Evolutionary conservation across 495 filamentous ascomycete genomes (phyloP).

Genomic region (Staphylotrichum tortipilum): DNA sequence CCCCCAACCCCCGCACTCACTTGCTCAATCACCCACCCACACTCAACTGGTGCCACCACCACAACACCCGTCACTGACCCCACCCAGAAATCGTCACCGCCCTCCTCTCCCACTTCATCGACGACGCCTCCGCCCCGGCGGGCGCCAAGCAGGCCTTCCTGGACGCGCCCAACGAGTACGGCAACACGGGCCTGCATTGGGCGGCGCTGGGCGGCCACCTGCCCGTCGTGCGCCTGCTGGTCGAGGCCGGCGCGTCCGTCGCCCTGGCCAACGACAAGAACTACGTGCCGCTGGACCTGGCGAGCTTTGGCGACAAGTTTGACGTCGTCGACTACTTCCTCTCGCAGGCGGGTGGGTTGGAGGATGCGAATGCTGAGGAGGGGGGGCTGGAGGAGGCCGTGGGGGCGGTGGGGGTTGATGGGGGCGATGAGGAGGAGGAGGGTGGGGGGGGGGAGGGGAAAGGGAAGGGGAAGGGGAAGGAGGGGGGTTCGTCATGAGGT

Average conservation of each 20-base stretch:
- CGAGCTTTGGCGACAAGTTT: conserved; percentile 60
- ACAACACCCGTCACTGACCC: not conserved
- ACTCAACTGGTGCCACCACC: too few species aligned
- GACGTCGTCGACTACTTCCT: conserved; percentile 62
- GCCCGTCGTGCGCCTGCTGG: conserved; percentile 64
- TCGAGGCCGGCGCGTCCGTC: conserved; percentile 55
- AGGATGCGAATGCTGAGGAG: conserved; percentile 37
- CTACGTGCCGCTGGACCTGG: conserved; percentile 78
- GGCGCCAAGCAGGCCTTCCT: conserved; percentile 41
- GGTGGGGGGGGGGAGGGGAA: conserved; percentile 1
- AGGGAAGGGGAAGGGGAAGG: conserved; percentile 1
- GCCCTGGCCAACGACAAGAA: conserved; percentile 69
- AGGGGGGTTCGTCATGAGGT: not conserved
- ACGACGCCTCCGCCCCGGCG: conserved; percentile 18
- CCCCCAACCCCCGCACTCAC: not conserved
- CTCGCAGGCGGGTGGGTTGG: conserved; percentile 45
- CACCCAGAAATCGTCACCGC: conserved; percentile 32
- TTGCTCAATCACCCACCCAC: not conserved
- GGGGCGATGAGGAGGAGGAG: not conserved
- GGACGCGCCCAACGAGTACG: conserved; percentile 63
- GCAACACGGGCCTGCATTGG: conserved; percentile 90
- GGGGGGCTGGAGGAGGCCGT: conserved; percentile 17
- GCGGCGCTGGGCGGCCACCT: conserved; percentile 83
- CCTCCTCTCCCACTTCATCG: conserved; percentile 34
- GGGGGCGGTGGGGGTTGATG: conserved; percentile 6